Percentiles rank a stretch among this genome's conserved stretches.
Evolutionary conservation across 2,329 filamentous ascomycete genomes (phyloP).

Genomic region (Blumeriella jaapii): DNA sequence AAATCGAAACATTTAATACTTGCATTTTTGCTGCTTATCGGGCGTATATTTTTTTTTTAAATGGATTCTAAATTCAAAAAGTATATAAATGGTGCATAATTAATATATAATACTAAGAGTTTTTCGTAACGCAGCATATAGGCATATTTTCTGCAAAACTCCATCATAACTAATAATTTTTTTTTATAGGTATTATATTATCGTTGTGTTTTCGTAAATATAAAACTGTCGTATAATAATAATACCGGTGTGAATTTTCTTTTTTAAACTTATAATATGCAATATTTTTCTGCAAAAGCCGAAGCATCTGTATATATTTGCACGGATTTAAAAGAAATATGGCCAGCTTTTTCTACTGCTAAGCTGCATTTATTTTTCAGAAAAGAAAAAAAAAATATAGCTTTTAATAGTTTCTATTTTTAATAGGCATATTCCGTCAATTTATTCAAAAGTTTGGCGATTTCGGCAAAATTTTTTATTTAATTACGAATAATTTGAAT

Average conservation of each 20-base stretch:
- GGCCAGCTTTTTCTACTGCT: neutral
- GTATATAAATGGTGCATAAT: neutral
- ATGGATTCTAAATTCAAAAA: neutral
- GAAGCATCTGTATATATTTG: too few relatives aligned
- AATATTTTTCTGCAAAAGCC: too few relatives aligned
- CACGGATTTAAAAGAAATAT: neutral
- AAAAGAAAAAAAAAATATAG: neutral
- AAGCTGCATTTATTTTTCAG: neutral
- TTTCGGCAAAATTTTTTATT: constrained; percentile 4
- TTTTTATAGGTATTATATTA: too few relatives aligned
- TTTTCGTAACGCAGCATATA: too few relatives aligned
- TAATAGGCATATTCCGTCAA: neutral
- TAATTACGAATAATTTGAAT: constrained; percentile 1
- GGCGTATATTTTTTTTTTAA: neutral
- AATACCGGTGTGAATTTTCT: too few relatives aligned
- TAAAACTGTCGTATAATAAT: too few relatives aligned
- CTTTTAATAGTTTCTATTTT: neutral
- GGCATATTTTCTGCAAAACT: too few relatives aligned
- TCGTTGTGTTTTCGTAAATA: too few relatives aligned
- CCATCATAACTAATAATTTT: too few relatives aligned
- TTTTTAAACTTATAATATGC: too few relatives aligned
- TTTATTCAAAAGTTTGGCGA: neutral
- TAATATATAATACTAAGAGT: neutral
- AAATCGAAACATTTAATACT: too few relatives aligned
- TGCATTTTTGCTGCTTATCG: too few relatives aligned